Evolutionary conservation across 257 asterid species (phyloP).

Genomic region (Ligustrum vulgare): DNA sequence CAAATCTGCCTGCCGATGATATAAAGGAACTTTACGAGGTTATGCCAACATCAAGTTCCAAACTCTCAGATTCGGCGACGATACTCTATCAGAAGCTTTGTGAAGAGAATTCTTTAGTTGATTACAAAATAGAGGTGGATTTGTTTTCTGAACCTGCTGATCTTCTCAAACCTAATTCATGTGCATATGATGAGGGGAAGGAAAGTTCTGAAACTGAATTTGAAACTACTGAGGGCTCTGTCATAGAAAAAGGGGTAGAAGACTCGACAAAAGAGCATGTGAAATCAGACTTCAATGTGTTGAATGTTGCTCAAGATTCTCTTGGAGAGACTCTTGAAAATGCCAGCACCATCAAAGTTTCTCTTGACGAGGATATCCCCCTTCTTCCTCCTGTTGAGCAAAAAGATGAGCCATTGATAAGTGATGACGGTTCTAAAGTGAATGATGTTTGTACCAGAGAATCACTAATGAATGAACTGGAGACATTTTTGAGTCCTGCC

Average conservation of each 20-base stretch:
- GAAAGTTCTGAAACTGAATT: slow-evolving; percentile 37
- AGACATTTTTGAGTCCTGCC: slow-evolving; percentile 48
- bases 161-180: slow-evolving; percentile 29
- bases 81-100: slow-evolving; percentile 63
- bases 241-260: slow-evolving; percentile 32
- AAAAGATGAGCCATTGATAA: slow-evolving; percentile 22
- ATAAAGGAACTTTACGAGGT: slow-evolving; percentile 83
- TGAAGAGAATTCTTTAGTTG: slow-evolving; percentile 45
- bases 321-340: slow-evolving; percentile 26
- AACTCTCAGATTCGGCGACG: slow-evolving; percentile 60
- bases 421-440: slow-evolving; percentile 16
- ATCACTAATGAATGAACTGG: slow-evolving; percentile 58
- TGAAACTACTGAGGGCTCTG: slow-evolving; percentile 39
- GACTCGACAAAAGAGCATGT: slow-evolving; percentile 20
- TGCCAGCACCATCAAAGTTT: slow-evolving; percentile 18
- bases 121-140: slow-evolving; percentile 37
- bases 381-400: slow-evolving; percentile 11
- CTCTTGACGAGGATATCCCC: slow-evolving; percentile 26
- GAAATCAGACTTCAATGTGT: slow-evolving; percentile 14
- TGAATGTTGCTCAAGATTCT: slow-evolving; percentile 22
- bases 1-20: slow-evolving; percentile 45
- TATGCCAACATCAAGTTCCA: slow-evolving; percentile 51
- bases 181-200: slow-evolving; percentile 33
- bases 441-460: slow-evolving; percentile 38
- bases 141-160: slow-evolving; percentile 31